Conservation (phyloP, 208 protist genomes). For the Wallacemonas sp. region DNA sequence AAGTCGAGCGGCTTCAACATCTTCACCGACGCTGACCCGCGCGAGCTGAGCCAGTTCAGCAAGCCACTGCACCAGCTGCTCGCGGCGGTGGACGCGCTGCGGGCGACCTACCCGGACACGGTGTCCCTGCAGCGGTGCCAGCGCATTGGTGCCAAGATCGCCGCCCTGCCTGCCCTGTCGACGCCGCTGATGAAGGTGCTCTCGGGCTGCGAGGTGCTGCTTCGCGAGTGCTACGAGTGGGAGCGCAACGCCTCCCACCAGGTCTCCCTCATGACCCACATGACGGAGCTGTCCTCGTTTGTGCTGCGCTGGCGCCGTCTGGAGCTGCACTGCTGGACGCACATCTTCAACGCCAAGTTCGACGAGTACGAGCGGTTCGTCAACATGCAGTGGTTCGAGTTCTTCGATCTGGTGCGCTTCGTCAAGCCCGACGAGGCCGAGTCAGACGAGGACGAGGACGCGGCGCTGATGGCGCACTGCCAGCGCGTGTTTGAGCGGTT, state of each 20-base stretch:
- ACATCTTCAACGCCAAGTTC: constrained; percentile 84
- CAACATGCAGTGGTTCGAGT: constrained; percentile 68
- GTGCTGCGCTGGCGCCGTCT: constrained; percentile 97
- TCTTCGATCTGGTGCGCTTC: constrained; percentile 73
- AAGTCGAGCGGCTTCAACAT: constrained; percentile 82
- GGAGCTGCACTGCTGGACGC: constrained; percentile 96
- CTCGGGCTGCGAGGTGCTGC: constrained; percentile 94
- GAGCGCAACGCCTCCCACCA: constrained; percentile 92
- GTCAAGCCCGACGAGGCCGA: background rate
- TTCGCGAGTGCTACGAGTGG: constrained; percentile 96
- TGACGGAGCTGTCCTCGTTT: constrained; percentile 88
- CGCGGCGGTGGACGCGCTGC: constrained; percentile 63
- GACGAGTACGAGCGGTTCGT: constrained; percentile 73
- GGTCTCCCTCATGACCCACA: constrained; percentile 90
- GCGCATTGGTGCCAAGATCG: constrained; percentile 81
- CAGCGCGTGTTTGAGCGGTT: constrained; percentile 51
- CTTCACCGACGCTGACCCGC: constrained; percentile 85
- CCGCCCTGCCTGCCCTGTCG: constrained; percentile 82
- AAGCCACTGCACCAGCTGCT: constrained; percentile 68
- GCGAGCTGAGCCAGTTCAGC: constrained; percentile 78
- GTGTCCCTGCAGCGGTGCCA: constrained; percentile 85
- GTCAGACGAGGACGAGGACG: constrained; percentile 21
- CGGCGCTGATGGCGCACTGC: constrained; percentile 33
- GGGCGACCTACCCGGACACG: constrained; percentile 90
- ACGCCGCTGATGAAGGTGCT: constrained; percentile 95